phyloP scores from a whole-genome alignment of 345 rosid species.

The Gossypium mustelinum region DNA sequence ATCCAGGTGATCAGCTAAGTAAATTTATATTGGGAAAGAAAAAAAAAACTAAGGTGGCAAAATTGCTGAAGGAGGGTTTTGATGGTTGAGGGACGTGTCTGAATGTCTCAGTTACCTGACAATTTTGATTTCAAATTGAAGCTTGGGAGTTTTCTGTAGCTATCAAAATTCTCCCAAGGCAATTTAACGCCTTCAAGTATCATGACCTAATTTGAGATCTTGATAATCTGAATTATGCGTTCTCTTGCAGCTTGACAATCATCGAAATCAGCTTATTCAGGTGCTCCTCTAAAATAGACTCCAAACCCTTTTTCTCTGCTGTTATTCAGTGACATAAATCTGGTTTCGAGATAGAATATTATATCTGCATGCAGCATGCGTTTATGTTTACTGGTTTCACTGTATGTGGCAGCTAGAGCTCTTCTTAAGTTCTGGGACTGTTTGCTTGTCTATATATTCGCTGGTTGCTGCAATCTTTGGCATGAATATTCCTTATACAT shows the following conservation, averaged over 20 bases:
- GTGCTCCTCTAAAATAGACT: conserved; percentile 24
- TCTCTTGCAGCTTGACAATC: conserved; percentile 58
- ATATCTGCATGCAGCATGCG: not conserved
- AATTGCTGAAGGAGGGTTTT: conserved; percentile 1
- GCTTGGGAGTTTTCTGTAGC: not conserved
- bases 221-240: conserved; percentile 5
- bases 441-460: conserved; percentile 44
- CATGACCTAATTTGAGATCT: not conserved
- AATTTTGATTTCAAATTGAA: not conserved
- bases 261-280: conserved; percentile 77
- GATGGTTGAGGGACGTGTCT: not conserved
- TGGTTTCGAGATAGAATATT: not conserved
- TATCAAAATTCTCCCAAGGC: conserved; percentile 10
- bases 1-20: conserved; percentile 39
- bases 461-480: conserved; percentile 51
- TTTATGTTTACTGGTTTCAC: not conserved
- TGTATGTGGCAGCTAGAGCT: conserved; percentile 37
- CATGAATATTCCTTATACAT: conserved; percentile 46
- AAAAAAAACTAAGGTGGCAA: not conserved
- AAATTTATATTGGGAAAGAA: not conserved
- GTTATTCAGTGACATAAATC: not conserved
- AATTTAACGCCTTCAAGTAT: conserved; percentile 4
- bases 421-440: conserved; percentile 47
- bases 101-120: not conserved
- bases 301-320: not conserved